Percentiles rank a stretch among this genome's conserved stretches.
These are phyloP conservation scores for Dictyophora rubrovolvata DNA, from an alignment of 768 basidiomycete genomes.

Conservation along the genomic window DNA sequence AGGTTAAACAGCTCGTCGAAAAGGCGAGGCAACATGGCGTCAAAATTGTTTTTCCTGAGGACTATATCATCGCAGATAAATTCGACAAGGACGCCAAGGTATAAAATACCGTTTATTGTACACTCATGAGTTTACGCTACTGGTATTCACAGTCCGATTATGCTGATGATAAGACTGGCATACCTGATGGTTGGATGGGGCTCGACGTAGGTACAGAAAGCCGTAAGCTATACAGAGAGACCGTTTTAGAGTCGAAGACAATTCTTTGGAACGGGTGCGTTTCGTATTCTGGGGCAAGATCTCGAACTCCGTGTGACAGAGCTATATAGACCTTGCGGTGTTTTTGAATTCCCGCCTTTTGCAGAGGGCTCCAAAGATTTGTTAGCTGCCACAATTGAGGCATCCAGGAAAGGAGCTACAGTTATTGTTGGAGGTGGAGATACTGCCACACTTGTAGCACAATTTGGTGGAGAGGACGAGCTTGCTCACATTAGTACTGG, in stretches of 20 bases:
- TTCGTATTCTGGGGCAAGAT: constrained; percentile 6
- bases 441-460: constrained; percentile 92
- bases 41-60: constrained; percentile 91
- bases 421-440: constrained; percentile 97
- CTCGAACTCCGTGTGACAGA: not conserved
- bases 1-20: constrained; percentile 73
- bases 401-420: constrained; percentile 73
- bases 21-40: constrained; percentile 90
- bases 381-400: constrained; percentile 78
- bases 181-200: constrained; percentile 91
- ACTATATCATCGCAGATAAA: constrained; percentile 91
- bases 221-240: constrained; percentile 62
- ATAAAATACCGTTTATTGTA: constrained; percentile 14
- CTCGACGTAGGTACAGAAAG: constrained; percentile 87
- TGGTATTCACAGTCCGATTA: constrained; percentile 42
- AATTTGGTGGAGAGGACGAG: constrained; percentile 73
- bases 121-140: not conserved
- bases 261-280: constrained; percentile 91
- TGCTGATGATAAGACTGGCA: constrained; percentile 78
- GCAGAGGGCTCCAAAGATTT: constrained; percentile 76
- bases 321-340: constrained; percentile 73
- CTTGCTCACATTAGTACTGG: constrained; percentile 96
- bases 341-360: constrained; percentile 94
- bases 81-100: constrained; percentile 88
- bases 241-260: constrained; percentile 84